Base-by-base conservation (phyloP, 768 basidiomycete genomes). In the Suillus tomentosus region DNA sequence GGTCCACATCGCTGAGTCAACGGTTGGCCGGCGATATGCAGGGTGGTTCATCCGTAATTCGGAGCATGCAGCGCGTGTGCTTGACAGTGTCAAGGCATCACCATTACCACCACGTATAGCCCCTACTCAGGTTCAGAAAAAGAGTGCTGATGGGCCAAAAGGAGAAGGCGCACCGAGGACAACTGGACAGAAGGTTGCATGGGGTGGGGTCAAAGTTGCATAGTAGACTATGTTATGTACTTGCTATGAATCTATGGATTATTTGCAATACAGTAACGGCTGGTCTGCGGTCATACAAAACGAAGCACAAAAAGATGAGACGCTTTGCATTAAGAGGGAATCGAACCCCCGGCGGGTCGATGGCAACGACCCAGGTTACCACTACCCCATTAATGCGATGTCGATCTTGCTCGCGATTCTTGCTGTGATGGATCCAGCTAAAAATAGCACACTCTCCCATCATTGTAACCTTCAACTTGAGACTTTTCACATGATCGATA, bases 21-120 rank as follows among this genome's bases (percentile, higher is more conserved):
- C 94, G 0, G 88, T 96, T 22, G 95, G 95, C 17, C 81, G 96
- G 54, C 88, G 95, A 57, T 98, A 94, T 76, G 96, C 95, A 3
- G 94, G 95, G 45, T 97, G 95, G 93, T 98, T 98, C 79, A 96
- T 98, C 78, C 90, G 95, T 69, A 94, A 96, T 76, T 93, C 94
- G 5, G 95, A 97, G 76, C 87, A 95, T 68, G 89, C 95, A 31
- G 92, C 94, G 71, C 86, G 92, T 68, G 91, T 96, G 62, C 82
- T 89, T 66, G 94, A 96, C 70, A 89, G 89, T 65, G 80, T 97
- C 68, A 88, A 82, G 66, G 77, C 79, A 50, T 78, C 79, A 40
- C 85, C 88, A 37, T 74, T 89, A 13, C 87, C 87, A 4, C 67
- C 55, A 24, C n/a, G 66, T 45, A 7, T 17, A 42, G 47, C 39